phyloP scores from a whole-genome alignment of 140 eudicot genomes.

The Oenanthe javanica region DNA sequence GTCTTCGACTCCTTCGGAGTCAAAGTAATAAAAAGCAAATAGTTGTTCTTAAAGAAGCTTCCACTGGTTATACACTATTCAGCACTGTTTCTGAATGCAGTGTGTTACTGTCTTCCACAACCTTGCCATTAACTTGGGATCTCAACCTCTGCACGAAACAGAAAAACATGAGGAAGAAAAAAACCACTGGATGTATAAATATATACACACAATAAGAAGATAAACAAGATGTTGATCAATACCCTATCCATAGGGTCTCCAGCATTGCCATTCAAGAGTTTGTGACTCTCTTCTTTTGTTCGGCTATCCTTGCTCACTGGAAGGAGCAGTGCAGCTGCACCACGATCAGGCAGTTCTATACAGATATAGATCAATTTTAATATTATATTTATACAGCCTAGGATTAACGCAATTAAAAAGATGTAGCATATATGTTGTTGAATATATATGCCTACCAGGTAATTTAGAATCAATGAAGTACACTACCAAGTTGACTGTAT shows the following conservation, averaged over 20 bases:
- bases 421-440: not conserved
- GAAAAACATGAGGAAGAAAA: not conserved
- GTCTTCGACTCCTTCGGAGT: constrained; percentile 22
- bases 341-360: constrained; percentile 82
- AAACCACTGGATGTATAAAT: not conserved
- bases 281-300: constrained; percentile 70
- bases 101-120: constrained; percentile 44
- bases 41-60: not conserved
- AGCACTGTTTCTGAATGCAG: constrained; percentile 44
- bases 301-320: constrained; percentile 76
- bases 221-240: not conserved
- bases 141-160: constrained; percentile 48
- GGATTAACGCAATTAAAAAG: not conserved
- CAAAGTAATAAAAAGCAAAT: not conserved
- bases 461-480: constrained; percentile 73
- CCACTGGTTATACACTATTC: constrained; percentile 42
- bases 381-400: not conserved
- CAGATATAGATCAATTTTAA: not conserved
- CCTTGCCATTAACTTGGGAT: constrained; percentile 74
- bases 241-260: constrained; percentile 82
- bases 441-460: constrained; percentile 43
- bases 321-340: constrained; percentile 39
- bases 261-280: constrained; percentile 77
- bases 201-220: constrained; percentile 1
- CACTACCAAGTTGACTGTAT: constrained; percentile 89